Conservation (phyloP, 495 filamentous ascomycete genomes). For the Penicillium silybi region DNA sequence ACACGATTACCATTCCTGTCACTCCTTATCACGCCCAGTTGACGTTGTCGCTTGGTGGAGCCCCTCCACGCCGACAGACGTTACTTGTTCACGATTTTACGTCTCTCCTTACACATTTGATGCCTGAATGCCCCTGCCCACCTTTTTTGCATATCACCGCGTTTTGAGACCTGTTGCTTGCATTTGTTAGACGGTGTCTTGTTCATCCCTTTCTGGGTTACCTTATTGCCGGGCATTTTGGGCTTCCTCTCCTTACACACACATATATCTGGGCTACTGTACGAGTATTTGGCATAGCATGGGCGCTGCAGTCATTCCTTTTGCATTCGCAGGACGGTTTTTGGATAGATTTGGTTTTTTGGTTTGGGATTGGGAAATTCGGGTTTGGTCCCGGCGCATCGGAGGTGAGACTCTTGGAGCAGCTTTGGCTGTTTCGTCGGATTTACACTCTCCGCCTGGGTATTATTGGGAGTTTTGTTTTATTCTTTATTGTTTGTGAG, state of each 20-base stretch:
- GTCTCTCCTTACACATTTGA: constrained; percentile 40
- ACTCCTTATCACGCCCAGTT: constrained; percentile 41
- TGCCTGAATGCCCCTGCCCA: constrained; percentile 33
- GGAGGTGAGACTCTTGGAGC: neutral
- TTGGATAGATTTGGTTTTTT: constrained; percentile 28
- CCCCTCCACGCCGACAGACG: constrained; percentile 6
- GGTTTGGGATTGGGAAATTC: constrained; percentile 12
- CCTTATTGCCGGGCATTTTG: constrained; percentile 35
- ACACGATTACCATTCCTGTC: constrained; percentile 33
- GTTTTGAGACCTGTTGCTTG: constrained; percentile 17
- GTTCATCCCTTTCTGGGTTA: constrained; percentile 36
- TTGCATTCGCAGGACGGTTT: constrained; percentile 34
- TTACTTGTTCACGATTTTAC: constrained; percentile 35
- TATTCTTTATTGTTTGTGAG: constrained; percentile 13
- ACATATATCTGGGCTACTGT: constrained; percentile 32
- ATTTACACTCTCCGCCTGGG: constrained; percentile 5
- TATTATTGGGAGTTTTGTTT: constrained; percentile 14
- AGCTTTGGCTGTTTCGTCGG: neutral
- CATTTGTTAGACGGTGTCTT: constrained; percentile 38
- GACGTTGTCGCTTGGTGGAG: constrained; percentile 4
- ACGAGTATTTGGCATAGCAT: constrained; percentile 41
- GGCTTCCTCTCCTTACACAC: constrained; percentile 37
- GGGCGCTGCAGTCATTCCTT: constrained; percentile 48
- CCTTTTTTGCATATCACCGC: constrained; percentile 19
- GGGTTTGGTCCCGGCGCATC: constrained; percentile 7